Conservation (phyloP, 768 basidiomycete species). For the Rhodotorula diobovata region DNA sequence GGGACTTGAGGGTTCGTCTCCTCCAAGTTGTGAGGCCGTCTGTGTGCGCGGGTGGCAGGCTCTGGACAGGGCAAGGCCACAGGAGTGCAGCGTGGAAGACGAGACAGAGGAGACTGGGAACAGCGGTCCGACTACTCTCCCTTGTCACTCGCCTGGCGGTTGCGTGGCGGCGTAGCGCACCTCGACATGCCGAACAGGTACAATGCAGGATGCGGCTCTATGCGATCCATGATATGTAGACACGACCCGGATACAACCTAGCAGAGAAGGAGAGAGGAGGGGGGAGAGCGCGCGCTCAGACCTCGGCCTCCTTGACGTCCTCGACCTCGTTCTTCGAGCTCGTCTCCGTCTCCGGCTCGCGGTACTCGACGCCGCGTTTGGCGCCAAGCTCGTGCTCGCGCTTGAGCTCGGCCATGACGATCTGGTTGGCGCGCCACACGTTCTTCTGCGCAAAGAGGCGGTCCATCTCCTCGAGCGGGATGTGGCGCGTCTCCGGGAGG, state of each 20-base stretch:
- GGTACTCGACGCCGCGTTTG: background rate
- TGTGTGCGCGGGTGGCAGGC: background rate
- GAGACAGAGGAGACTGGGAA: no score
- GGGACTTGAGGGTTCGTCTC: no score
- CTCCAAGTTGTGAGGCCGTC: no score
- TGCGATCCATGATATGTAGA: background rate
- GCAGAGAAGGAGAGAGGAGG: background rate
- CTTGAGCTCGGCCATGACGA: slow-evolving; percentile 27
- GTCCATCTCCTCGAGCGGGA: slow-evolving; percentile 53
- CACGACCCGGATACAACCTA: background rate
- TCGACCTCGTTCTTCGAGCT: background rate
- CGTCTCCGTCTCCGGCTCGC: background rate
- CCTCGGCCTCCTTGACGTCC: background rate
- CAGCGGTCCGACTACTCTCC: no score
- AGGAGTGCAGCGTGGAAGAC: no score
- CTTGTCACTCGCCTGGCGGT: no score
- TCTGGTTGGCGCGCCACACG: slow-evolving; percentile 31
- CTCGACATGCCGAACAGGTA: no score
- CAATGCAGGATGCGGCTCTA: no score
- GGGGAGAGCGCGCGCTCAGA: no score
- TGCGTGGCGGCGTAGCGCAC: no score
- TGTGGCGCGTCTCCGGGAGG: slow-evolving; percentile 52
- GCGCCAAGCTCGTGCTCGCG: slow-evolving; percentile 20
- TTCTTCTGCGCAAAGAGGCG: slow-evolving; percentile 28
- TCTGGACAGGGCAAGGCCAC: no score